A percentile compares a stretch with the other conserved stretches of the same genome.
Conservation (phyloP, 2,329 filamentous ascomycete species). For the Paecilomyces niveus region DNA sequence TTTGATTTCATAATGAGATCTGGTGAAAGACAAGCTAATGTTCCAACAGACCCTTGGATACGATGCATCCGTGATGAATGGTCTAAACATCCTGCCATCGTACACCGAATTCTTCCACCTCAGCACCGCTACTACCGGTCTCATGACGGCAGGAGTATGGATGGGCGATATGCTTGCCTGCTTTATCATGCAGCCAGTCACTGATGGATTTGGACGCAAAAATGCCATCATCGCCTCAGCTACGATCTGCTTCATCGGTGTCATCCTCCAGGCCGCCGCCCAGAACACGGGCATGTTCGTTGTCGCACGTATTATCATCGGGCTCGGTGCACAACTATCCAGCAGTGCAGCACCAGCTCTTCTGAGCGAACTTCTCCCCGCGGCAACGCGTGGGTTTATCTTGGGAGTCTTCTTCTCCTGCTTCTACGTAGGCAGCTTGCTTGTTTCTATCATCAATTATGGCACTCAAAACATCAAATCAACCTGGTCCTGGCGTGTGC, state of each 20-base stretch:
- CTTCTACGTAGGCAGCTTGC: not conserved
- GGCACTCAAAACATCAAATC: conserved; percentile 3
- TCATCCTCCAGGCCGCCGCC: conserved; percentile 42
- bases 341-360: not conserved
- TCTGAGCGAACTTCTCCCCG: conserved; percentile 1
- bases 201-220: conserved; percentile 39
- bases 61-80: conserved; percentile 50
- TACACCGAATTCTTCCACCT: conserved; percentile 52
- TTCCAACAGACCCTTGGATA: conserved; percentile 21
- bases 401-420: not conserved
- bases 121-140: conserved; percentile 44
- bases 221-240: conserved; percentile 37
- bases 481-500: not conserved
- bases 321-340: not conserved
- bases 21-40: not conserved
- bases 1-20: not conserved
- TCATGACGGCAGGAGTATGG: conserved; percentile 51
- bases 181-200: conserved; percentile 35
- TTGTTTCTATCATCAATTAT: not conserved
- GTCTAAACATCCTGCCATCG: conserved; percentile 50
- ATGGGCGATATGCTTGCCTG: conserved; percentile 45
- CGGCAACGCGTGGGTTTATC: conserved; percentile 3
- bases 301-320: conserved; percentile 36
- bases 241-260: conserved; percentile 37
- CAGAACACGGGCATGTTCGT: conserved; percentile 49